These are phyloP conservation scores for Boechera divaricarpa DNA, from an alignment of 345 rosid genomes.

Conservation along the genomic window DNA sequence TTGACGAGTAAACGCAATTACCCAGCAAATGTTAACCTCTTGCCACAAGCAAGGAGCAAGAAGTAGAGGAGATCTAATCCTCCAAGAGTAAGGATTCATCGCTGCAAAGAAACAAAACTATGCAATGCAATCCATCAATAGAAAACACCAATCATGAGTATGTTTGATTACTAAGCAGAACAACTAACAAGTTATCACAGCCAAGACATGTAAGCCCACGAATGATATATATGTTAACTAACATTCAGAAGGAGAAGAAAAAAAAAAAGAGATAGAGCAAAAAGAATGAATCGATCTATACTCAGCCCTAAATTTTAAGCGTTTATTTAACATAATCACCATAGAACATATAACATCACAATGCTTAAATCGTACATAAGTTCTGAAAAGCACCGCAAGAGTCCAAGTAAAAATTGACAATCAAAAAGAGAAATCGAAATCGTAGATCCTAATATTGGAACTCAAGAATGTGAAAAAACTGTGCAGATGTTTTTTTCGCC, in stretches of 20 bases:
- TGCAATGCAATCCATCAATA: not conserved
- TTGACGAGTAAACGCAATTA: too few species aligned
- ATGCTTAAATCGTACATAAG: not conserved
- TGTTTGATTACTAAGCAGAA: not conserved
- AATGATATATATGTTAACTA: not conserved
- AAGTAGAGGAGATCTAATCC: too few species aligned
- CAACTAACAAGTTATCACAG: not conserved
- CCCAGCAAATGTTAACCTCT: too few species aligned
- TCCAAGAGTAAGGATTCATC: too few species aligned
- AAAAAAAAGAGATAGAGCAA: not conserved
- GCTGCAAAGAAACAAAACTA: not conserved
- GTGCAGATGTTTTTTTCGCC: too few species aligned
- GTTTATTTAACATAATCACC: not conserved
- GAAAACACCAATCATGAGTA: not conserved
- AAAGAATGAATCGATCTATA: not conserved
- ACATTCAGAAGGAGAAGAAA: not conserved
- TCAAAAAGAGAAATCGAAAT: not conserved
- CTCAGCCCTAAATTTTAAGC: not conserved
- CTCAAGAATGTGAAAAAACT: not conserved
- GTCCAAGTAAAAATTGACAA: not conserved
- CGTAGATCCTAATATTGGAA: not conserved
- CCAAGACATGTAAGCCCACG: not conserved
- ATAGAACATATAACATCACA: not conserved
- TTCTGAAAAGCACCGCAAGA: not conserved
- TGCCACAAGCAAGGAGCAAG: too few species aligned